A percentile compares a stretch with the other conserved stretches of the same genome.
These are phyloP conservation scores for Colletotrichum somersetense DNA, from an alignment of 2,329 filamentous ascomycete genomes.

Conservation along the genomic window DNA sequence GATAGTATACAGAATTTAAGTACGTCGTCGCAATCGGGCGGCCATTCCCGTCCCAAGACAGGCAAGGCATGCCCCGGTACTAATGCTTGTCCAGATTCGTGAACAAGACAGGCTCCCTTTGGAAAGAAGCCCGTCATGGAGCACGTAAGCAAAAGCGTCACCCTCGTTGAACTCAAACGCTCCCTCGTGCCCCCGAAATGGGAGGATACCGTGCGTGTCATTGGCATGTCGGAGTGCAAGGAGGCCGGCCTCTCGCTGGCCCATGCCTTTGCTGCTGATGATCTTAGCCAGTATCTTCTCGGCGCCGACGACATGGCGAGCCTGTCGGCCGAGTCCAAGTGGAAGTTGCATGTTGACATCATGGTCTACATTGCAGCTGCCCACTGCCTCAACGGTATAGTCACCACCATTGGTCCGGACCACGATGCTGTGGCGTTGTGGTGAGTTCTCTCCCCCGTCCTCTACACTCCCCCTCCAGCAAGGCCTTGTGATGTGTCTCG, in stretches of 20 bases:
- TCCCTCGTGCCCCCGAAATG: constrained; percentile 66
- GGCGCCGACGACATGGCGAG: constrained; percentile 75
- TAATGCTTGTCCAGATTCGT: constrained; percentile 27
- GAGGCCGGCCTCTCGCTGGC: constrained; percentile 79
- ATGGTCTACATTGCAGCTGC: constrained; percentile 83
- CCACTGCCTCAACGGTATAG: constrained; percentile 79
- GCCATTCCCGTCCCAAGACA: not conserved
- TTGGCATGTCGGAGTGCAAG: constrained; percentile 76
- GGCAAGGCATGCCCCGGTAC: not conserved
- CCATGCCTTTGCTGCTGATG: constrained; percentile 81
- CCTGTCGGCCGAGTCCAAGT: constrained; percentile 76
- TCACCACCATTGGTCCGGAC: constrained; percentile 79
- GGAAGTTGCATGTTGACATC: constrained; percentile 81
- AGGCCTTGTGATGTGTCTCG: not conserved
- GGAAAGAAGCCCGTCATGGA: constrained; percentile 48
- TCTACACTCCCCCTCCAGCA: not conserved
- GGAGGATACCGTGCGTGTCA: constrained; percentile 70
- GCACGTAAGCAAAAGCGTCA: constrained; percentile 45
- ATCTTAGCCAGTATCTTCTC: constrained; percentile 80
- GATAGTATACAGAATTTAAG: constrained; percentile 68
- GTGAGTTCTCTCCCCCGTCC: constrained; percentile 60
- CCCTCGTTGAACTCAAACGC: constrained; percentile 44
- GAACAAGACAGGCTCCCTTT: constrained; percentile 34
- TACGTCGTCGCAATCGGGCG: constrained; percentile 46
- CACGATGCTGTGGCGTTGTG: constrained; percentile 85